Base-by-base conservation (phyloP, 495 filamentous ascomycete genomes). In the Podospora anserina region DNA sequence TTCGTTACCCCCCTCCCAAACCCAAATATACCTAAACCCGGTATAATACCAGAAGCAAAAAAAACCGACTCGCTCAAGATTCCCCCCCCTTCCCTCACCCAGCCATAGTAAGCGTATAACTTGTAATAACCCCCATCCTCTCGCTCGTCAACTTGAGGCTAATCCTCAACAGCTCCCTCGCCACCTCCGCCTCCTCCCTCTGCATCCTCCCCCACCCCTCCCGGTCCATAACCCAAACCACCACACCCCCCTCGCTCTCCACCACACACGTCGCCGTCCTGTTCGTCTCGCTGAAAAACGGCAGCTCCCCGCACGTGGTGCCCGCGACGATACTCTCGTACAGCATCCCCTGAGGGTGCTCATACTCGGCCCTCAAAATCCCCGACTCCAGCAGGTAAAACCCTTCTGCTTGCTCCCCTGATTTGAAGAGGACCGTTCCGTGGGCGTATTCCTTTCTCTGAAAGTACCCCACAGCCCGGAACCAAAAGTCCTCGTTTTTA, bases 401-500 rank as follows among this genome's bases (percentile, higher is more conserved):
- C 26, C 88, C 91, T 23, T 88, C 85, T 1, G 90, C 86, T 5
- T 80, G 66, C 66, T 92, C 90, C 39, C 90, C 91, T 72, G 88
- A 86, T 23, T 87, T 78, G 78, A 93, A 99, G 3, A 99, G 79
- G 19, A 91, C 80, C n/a, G 85, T 86, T 4, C 91, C 92, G 0
- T 88, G 82, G 0, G 84, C 63, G 70, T 89, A 92, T 71, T 87
- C 84, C 56, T 87, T 84, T 63, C 87, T 86, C 15, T 77, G 72
- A 75, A 98, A 97, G 78, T 88, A 97, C 2, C 84, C 82, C 39
- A 86, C 88, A 13, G 85, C 88, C 11, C 86, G 86, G 79, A 91
- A 93, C 95, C 95, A 99, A 76, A 98, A 99, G 75, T 97, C 94
- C 76, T 97, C 94, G 71, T 91, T 90, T 72, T 91, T 89, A 62